Evolutionary conservation across 116 monocot species (phyloP).

Genomic region (Cymodocea nodosa): DNA sequence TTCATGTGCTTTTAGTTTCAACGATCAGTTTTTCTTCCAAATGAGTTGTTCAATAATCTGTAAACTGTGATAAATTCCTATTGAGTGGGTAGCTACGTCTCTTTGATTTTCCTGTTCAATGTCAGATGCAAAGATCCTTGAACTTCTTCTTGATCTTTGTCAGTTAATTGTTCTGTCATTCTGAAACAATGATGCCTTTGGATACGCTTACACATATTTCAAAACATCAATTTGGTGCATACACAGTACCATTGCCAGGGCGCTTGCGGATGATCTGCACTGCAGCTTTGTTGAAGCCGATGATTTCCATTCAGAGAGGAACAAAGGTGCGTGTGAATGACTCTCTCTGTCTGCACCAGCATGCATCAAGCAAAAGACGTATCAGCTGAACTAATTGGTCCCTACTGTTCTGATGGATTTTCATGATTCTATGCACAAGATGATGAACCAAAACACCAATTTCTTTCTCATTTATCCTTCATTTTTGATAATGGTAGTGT

Average conservation of each 20-base stretch:
- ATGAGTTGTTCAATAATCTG: neutral
- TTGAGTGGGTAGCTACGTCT: neutral
- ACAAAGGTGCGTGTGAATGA: constrained; percentile 43
- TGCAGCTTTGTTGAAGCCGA: constrained; percentile 82
- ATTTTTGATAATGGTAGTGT: too few species aligned
- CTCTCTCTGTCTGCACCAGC: neutral
- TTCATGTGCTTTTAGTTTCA: neutral
- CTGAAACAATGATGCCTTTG: neutral
- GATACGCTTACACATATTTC: neutral
- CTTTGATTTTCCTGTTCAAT: too few species aligned
- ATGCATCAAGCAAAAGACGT: neutral
- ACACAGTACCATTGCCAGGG: constrained; percentile 59
- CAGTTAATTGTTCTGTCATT: neutral
- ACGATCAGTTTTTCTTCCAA: neutral
- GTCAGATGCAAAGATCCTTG: neutral
- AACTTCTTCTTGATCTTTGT: neutral
- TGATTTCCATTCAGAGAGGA: constrained; percentile 60
- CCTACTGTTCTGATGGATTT: too few species aligned
- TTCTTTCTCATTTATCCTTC: too few species aligned
- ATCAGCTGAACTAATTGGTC: too few species aligned
- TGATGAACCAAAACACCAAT: too few species aligned
- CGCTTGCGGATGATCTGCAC: constrained; percentile 39
- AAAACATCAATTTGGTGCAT: neutral
- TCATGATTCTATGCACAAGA: too few species aligned
- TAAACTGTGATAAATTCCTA: neutral